Base-by-base conservation (phyloP, 2,329 filamentous ascomycete species). In the Apiospora sp. region DNA sequence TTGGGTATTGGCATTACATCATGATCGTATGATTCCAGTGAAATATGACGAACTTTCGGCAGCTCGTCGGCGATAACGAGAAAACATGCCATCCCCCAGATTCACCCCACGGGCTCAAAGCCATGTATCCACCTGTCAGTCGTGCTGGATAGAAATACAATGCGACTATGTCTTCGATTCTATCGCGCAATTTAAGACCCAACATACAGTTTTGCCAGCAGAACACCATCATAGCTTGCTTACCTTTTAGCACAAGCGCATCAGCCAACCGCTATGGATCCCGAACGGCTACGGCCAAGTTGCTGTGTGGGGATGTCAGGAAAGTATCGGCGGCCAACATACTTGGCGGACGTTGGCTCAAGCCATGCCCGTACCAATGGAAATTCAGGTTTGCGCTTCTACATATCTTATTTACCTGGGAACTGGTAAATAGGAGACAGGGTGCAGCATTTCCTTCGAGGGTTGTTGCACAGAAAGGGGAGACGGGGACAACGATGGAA, bases 21-120 rank as follows among this genome's bases (percentile, higher is more conserved):
- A 61, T 61, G 37, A 61, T 61, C 54, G 54, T 61, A 61, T 61
- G 54, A 22, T 61, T 22, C 27, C 12, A 22, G 2, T 0, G 1
- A 37, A 37, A 10, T 22, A 22, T 61, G 54, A 37, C 54, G 46
- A 61, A n/a, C 27, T 3, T 7, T 1, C 30, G 54, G 54, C 54
- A 61, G 27, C 54, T 61, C 8, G 54, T 61, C 54, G 54, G 54
- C 16, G 54, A 8, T 37, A 61, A 37, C 22, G 8, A 1, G 19
- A 61, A 12, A 30, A 37, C 54, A 30, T 61, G 5, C 54, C 30
- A 61, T 61, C 54, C 54, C 54, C 54, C 54, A 16, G 54, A 61
- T 61, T 61, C 30, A 22, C 54, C 54, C 54, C 54, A 4, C 54
- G 30, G 16, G 30, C 34, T 61, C 54, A 61, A 12, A 3, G 30